Evolutionary conservation across 768 basidiomycete species (phyloP), one percentile per base, ranked within the genome.

Genomic region (Boletus reticuloceps): DNA sequence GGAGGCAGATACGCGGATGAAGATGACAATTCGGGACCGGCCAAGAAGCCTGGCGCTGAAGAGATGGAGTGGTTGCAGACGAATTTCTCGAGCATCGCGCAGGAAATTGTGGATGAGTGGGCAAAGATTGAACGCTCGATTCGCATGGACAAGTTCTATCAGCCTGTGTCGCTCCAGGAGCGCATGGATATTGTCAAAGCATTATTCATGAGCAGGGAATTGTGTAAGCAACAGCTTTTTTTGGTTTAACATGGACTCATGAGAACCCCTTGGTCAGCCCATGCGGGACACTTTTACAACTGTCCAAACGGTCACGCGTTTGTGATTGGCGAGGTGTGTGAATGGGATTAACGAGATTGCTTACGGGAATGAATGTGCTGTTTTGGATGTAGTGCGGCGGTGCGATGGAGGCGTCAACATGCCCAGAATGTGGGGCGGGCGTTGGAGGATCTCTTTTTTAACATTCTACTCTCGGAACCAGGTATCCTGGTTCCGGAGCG

Each of bases 221-320:
- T 84, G 55, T 63, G 83, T 82, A 56, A 73, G 47, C 5, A 20
- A 22, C 1, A 16, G n/a, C 6, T 13, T 17, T 12, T 12, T 8
- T 9, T 0, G 8, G 27, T 27, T 8, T 27, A 17, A 51, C 0
- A 5, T 4, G 3, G 14, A 14, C 43, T 57, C 17, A 54, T 50
- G 20, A 14, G 58, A 27, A 8, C 27, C 27, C 8, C 6, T 8
- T 27, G 27, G 27, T 20, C 29, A 76, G 77, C 69, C 10, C 69
- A 72, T 8, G 68, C 73, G 4, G 78, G 78, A 0, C 79, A 80
- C 59, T 81, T 75, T 55, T 80, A 78, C 53, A 76, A 73, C 17
- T 83, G 82, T 53, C 75, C 70, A 1, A 85, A 86, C 47, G 86
- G 86, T 0, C 86, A 88, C 58, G 74, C 78, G 0, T 87, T 82